Evolutionary conservation across 2,329 filamentous ascomycete species (phyloP).

Genomic region (Xylariales sp.): DNA sequence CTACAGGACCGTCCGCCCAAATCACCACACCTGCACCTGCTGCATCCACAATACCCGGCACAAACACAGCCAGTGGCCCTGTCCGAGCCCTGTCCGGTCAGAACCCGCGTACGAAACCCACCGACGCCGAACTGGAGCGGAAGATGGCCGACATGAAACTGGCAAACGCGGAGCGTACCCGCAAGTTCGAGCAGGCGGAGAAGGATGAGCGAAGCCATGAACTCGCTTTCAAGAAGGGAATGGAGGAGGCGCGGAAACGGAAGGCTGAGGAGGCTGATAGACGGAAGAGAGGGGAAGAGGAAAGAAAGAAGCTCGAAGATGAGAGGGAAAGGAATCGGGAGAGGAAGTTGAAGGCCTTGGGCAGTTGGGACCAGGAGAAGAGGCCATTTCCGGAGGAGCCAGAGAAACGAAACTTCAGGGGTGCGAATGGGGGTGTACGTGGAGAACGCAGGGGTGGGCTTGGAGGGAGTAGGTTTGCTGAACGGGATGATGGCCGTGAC

Average conservation of each 20-base stretch:
- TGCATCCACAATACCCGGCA: constrained; percentile 20
- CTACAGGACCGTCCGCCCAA: neutral
- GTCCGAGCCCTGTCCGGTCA: constrained; percentile 49
- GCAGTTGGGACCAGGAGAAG: constrained; percentile 58
- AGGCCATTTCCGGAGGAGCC: constrained; percentile 24
- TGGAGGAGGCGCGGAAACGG: constrained; percentile 50
- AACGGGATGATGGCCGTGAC: constrained; percentile 25
- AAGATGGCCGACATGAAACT: constrained; percentile 61
- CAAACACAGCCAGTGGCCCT: constrained; percentile 28
- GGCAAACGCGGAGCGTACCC: constrained; percentile 51
- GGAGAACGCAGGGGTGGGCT: constrained; percentile 32
- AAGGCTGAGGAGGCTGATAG: constrained; percentile 49
- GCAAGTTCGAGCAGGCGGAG: constrained; percentile 55
- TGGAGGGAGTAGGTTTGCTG: constrained; percentile 38
- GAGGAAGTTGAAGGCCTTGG: constrained; percentile 56
- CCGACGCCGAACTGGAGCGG: constrained; percentile 51
- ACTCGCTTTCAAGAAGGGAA: constrained; percentile 47
- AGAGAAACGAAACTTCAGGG: constrained; percentile 36
- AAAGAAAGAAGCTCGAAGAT: constrained; percentile 48
- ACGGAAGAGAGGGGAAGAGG: constrained; percentile 46
- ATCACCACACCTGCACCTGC: constrained; percentile 6
- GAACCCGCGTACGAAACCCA: constrained; percentile 57
- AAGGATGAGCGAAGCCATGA: constrained; percentile 53
- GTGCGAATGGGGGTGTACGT: constrained; percentile 34
- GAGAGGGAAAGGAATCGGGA: constrained; percentile 57